Evolutionary conservation across 441 rosid genomes (phyloP).

Genomic region (Brassica hybrid): DNA sequence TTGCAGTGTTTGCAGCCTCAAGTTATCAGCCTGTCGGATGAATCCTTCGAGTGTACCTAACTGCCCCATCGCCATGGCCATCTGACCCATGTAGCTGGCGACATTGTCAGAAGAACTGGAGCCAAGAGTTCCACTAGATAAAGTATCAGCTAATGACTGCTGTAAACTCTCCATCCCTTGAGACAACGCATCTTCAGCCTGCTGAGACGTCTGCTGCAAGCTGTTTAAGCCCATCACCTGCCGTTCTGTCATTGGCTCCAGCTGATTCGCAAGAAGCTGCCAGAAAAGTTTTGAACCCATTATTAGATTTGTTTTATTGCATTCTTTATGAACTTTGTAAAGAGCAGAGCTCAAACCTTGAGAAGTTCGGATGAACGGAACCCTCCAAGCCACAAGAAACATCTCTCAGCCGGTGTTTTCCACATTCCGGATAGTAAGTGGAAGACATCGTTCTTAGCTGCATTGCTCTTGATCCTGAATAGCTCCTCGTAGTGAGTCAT

Average conservation of each 20-base stretch:
- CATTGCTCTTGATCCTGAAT: conserved; percentile 74
- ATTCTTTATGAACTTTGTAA: conserved; percentile 5
- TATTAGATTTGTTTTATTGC: conserved; percentile 13
- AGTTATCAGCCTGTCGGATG: conserved; percentile 87
- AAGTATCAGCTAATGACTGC: conserved; percentile 82
- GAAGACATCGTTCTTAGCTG: conserved; percentile 92
- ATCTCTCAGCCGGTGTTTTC: conserved; percentile 96
- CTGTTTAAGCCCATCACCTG: conserved; percentile 64
- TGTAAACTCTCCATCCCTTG: conserved; percentile 93
- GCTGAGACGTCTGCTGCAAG: conserved; percentile 86
- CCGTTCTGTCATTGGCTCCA: conserved; percentile 89
- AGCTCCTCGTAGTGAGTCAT: conserved; percentile 72
- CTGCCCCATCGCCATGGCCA: conserved; percentile 98
- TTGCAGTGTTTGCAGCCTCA: conserved; percentile 86
- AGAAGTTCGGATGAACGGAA: conserved; percentile 91
- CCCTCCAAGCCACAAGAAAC: conserved; percentile 95
- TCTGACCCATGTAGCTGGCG: conserved; percentile 94
- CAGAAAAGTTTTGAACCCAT: background rate
- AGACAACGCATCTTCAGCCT: conserved; percentile 87
- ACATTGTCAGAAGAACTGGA: conserved; percentile 79
- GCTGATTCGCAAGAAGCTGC: conserved; percentile 77
- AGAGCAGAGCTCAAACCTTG: conserved; percentile 51
- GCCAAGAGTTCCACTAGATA: conserved; percentile 66
- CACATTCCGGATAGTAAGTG: conserved; percentile 95
- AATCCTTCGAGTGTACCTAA: conserved; percentile 83